Conservation (phyloP, 2,329 filamentous ascomycete species). For the Aspergillus sergii region DNA sequence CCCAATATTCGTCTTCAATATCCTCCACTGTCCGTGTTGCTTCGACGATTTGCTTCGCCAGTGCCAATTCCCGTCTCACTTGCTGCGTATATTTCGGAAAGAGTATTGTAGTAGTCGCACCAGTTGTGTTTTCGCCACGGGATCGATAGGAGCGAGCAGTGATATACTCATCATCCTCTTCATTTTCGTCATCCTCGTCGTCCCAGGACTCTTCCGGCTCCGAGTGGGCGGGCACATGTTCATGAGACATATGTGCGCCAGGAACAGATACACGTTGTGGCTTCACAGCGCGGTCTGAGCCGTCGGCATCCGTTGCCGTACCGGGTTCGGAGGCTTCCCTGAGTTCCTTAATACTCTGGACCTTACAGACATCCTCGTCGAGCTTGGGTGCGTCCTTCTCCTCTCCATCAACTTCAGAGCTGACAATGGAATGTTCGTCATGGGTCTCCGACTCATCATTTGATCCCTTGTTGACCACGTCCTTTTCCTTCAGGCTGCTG, state of each 20-base stretch:
- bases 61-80: conserved; percentile 71
- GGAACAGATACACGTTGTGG: conserved; percentile 24
- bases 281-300: conserved; percentile 13
- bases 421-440: conserved; percentile 23
- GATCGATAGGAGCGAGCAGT: conserved; percentile 79
- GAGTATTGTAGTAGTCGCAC: conserved; percentile 65
- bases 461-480: conserved; percentile 11
- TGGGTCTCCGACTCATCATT: conserved; percentile 16
- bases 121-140: conserved; percentile 72
- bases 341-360: conserved; percentile 22
- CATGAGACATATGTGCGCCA: conserved; percentile 21
- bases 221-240: conserved; percentile 34
- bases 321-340: conserved; percentile 10
- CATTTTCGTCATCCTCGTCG: conserved; percentile 75
- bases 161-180: conserved; percentile 69
- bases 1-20: conserved; percentile 84
- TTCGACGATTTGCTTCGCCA: conserved; percentile 68
- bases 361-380: conserved; percentile 30
- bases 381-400: conserved; percentile 28
- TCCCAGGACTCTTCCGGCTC: conserved; percentile 76
- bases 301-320: conserved; percentile 7
- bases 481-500: conserved; percentile 15
- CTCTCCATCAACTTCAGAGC: conserved; percentile 32
- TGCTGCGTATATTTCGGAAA: conserved; percentile 72
- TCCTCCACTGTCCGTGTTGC: conserved; percentile 69